Evolutionary conservation across 2,329 filamentous ascomycete genomes (phyloP).

Genomic region (Aspergillus oerlinghausenensis): DNA sequence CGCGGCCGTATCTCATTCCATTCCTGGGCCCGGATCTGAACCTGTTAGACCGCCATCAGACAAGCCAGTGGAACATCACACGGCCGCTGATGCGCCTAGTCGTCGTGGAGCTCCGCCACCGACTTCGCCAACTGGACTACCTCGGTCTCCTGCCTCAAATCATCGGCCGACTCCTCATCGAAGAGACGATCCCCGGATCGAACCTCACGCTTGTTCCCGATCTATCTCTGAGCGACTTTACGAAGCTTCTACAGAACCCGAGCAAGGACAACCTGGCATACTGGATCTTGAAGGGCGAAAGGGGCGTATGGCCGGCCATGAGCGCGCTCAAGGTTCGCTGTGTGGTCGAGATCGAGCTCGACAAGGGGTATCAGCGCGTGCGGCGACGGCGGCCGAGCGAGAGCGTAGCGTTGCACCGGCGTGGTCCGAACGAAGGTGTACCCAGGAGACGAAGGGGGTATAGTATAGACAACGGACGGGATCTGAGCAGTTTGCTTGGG

Average conservation of each 20-base stretch:
- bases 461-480: conserved; percentile 18
- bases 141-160: conserved; percentile 66
- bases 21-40: conserved; percentile 79
- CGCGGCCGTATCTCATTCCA: conserved; percentile 81
- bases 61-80: conserved; percentile 56
- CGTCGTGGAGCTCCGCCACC: conserved; percentile 72
- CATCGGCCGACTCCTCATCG: conserved; percentile 72
- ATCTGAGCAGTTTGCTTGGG: conserved; percentile 8
- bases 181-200: conserved; percentile 74
- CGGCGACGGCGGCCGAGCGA: conserved; percentile 44
- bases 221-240: conserved; percentile 67
- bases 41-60: conserved; percentile 59
- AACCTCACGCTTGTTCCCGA: conserved; percentile 79
- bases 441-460: conserved; percentile 20
- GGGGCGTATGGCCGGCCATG: conserved; percentile 86
- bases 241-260: conserved; percentile 75
- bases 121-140: conserved; percentile 74
- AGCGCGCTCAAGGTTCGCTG: conserved; percentile 76
- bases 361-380: conserved; percentile 77
- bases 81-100: conserved; percentile 60
- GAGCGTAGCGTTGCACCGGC: conserved; percentile 7
- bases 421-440: conserved; percentile 26
- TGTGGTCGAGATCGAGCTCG: conserved; percentile 81
- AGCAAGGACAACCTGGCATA: conserved; percentile 70
- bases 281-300: conserved; percentile 81